These are phyloP conservation scores for Daldinia eschscholtzii DNA, from an alignment of 2,329 filamentous ascomycete species.

Conservation along the genomic window DNA sequence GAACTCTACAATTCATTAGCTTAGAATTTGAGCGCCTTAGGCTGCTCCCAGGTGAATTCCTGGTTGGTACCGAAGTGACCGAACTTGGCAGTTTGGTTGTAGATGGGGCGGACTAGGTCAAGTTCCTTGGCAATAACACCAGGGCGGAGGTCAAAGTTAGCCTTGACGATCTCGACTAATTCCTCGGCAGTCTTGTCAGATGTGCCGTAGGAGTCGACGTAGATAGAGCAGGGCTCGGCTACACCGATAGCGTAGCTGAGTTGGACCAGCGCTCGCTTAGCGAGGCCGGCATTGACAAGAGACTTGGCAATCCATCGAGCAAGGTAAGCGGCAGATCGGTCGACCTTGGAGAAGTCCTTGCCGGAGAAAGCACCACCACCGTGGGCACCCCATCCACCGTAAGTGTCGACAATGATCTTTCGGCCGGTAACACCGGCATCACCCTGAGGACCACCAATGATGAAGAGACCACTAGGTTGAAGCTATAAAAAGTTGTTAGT, in stretches of 20 bases:
- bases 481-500: constrained; percentile 57
- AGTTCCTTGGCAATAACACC: constrained; percentile 99
- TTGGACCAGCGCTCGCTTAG: constrained; percentile 94
- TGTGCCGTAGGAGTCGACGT: constrained; percentile 97
- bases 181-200: constrained; percentile 89
- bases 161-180: constrained; percentile 92
- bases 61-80: constrained; percentile 99
- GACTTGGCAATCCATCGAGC: constrained; percentile 99
- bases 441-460: constrained; percentile 99
- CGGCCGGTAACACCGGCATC: constrained; percentile 98
- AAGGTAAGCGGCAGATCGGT: constrained; percentile 97
- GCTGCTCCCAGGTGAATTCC: constrained; percentile 97
- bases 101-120: constrained; percentile 94
- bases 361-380: constrained; percentile 99
- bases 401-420: constrained; percentile 99
- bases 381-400: constrained; percentile 99
- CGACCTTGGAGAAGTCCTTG: constrained; percentile 99
- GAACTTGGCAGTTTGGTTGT: constrained; percentile 99
- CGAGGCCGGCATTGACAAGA: constrained; percentile 87
- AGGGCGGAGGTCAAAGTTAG: constrained; percentile 97
- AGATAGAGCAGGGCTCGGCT: constrained; percentile 96
- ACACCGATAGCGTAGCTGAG: constrained; percentile 99
- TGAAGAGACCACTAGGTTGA: constrained; percentile 97
- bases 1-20: constrained; percentile 48
- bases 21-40: constrained; percentile 94